A percentile compares a stretch with the other conserved stretches of the same genome.
These are phyloP conservation scores for Ceratocystis huliohia DNA, from an alignment of 2,329 filamentous ascomycete genomes.

Conservation along the genomic window DNA sequence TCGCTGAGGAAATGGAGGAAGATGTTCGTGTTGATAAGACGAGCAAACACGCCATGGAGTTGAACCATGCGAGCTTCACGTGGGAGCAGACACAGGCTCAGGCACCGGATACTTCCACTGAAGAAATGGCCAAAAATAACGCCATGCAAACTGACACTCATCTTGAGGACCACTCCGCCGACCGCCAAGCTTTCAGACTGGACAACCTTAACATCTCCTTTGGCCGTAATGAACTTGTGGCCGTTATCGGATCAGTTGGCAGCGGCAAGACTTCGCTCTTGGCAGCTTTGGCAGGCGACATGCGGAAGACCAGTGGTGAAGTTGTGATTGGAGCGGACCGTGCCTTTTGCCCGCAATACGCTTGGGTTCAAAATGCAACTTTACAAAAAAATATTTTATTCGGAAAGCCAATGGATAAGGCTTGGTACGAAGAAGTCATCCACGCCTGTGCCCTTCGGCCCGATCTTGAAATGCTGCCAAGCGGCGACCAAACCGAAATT, in stretches of 20 bases:
- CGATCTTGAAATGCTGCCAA: slow-evolving; percentile 86
- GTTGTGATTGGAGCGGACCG: slow-evolving; percentile 65
- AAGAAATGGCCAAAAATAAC: slow-evolving; percentile 27
- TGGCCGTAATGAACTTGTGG: slow-evolving; percentile 63
- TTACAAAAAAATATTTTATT: slow-evolving; percentile 85
- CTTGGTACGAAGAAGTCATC: slow-evolving; percentile 76
- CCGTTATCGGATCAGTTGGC: slow-evolving; percentile 78
- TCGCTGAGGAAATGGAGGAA: slow-evolving; percentile 74
- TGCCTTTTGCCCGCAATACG: slow-evolving; percentile 90
- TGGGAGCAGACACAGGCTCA: slow-evolving; percentile 62
- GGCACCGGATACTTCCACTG: slow-evolving; percentile 30
- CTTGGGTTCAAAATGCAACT: slow-evolving; percentile 91
- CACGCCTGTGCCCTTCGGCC: slow-evolving; percentile 73
- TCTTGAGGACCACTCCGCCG: slow-evolving; percentile 31
- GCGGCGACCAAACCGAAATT: slow-evolving; percentile 81
- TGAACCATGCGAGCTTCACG: slow-evolving; percentile 65
- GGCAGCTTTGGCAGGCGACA: slow-evolving; percentile 81
- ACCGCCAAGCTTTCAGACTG: slow-evolving; percentile 58
- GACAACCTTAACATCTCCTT: slow-evolving; percentile 54
- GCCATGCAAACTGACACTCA: slow-evolving; percentile 23
- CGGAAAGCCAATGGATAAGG: slow-evolving; percentile 60
- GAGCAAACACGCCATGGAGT: slow-evolving; percentile 55
- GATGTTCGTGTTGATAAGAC: slow-evolving; percentile 46
- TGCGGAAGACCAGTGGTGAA: slow-evolving; percentile 68
- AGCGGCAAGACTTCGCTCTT: slow-evolving; percentile 85